Base-by-base conservation (phyloP, 2,329 filamentous ascomycete species). In the Zymoseptoria passerinii region DNA sequence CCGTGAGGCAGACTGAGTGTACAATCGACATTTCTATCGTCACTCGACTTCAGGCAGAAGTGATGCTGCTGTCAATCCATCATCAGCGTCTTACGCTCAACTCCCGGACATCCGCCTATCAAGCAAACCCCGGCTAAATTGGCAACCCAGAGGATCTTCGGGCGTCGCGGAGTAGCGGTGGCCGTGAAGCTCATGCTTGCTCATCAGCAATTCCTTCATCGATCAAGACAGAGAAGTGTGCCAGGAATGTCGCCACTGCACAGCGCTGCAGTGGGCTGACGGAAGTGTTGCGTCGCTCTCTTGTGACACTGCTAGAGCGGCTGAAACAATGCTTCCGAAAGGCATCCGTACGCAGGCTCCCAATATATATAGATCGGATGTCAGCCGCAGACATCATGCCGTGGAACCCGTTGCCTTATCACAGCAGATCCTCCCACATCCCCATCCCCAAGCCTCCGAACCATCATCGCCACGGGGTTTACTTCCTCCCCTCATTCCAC, bases 401-500 rank as follows among this genome's bases (percentile, higher is more conserved):
- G 35, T 44, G 35, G 13, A 44, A 44, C 35, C 13, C n/a, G 35
- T 16, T 44, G 35, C 35, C 35, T 44, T 16, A 16, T 16, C 35
- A 16, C 35, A 44, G 35, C 35, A 44, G n/a, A 16, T 16, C 10
- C 1, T 44, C n/a, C 4, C 35, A 16, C 7, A n/a, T n/a, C n/a
- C 28, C 8, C 35, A n/a, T 7, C 13, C 16, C 35, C 7, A 16
- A 6, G 35, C 35, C 35, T 16, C 35, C 9, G 16, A 6, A 16
- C 35, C 35, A n/a, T 40, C 35, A 9, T 44, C 35, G n/a, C 13
- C 16, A n/a, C 10, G 5, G 4, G 13, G 16, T 44, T 44, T 16
- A 44, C 23, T 52, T 57, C 50, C 55, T 55, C 20, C 54, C 20
- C 50, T 56, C 58, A 52, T 97, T 97, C 94, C 94, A 99, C 66